Evolutionary conservation across 306 rosid species (phyloP).

Genomic region (Dalbergia cochinchinensis): DNA sequence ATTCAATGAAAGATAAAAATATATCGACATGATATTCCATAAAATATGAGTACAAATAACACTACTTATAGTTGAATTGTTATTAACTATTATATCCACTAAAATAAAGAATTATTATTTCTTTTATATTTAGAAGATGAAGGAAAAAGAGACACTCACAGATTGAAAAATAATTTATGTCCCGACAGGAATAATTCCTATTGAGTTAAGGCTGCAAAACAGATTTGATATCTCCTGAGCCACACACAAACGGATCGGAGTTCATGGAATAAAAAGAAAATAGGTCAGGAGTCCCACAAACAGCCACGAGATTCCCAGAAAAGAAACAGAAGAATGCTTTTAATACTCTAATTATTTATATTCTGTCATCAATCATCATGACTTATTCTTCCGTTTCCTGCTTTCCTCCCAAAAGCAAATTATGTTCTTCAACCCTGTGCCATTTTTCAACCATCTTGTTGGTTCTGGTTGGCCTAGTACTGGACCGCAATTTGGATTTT

Average conservation of each 20-base stretch:
- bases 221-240: slow-evolving; percentile 19
- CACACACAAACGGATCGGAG: slow-evolving; percentile 11
- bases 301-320: slow-evolving; percentile 22
- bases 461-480: slow-evolving; percentile 16
- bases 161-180: slow-evolving; percentile 20
- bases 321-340: neutral
- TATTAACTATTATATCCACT: neutral
- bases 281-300: slow-evolving; percentile 39
- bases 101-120: neutral
- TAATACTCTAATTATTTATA: slow-evolving; percentile 29
- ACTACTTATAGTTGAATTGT: neutral
- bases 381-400: neutral
- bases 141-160: slow-evolving; percentile 3
- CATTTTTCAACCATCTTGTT: neutral
- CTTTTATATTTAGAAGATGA: neutral
- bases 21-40: too few relatives aligned
- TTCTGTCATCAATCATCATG: slow-evolving; percentile 15
- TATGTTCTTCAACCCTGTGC: slow-evolving; percentile 2
- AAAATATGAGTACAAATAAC: too few relatives aligned
- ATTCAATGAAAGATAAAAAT: too few relatives aligned
- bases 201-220: slow-evolving; percentile 37
- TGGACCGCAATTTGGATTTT: neutral
- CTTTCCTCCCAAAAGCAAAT: neutral
- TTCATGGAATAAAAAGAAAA: slow-evolving; percentile 33
- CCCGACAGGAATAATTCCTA: slow-evolving; percentile 24